Base-by-base conservation (phyloP, 768 basidiomycete species). In the Boletus speciosus region DNA sequence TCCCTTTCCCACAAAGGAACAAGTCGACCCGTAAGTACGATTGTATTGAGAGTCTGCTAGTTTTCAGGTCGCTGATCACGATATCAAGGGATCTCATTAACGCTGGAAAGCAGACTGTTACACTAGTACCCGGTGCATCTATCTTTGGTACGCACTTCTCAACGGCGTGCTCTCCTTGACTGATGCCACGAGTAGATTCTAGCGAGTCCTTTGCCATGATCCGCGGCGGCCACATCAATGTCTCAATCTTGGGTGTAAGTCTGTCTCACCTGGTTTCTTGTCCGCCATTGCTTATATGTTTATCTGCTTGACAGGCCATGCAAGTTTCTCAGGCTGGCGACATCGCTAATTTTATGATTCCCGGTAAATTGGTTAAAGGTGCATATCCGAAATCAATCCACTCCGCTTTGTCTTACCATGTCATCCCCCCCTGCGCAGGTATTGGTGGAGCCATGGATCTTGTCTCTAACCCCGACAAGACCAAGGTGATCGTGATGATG, bases 271-370 rank as follows among this genome's bases (percentile, higher is more conserved):
- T 32, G 4, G 16, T 14, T 47, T 51, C 12, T 43, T 35, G 44
- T 34, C 31, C 45, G 32, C n/a, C 16, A 6, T 52, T 10, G 27
- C 37, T 48, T 27, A 65, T 19, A 40, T 39, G 7, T 51, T 39
- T 32, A 32, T 23, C 19, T 57, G 31, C n/a, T 43, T 25, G 40
- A 11, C 54, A 92, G 89, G 92, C 93, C 10, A 92, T 98, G 91
- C 86, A 98, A 78, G 95, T 98, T 46, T 93, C 93, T 2, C 85
- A 90, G 59, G 84, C 83, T 1, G 94, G 92, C 38, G 95, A 98
- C 69, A 88, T 98, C 58, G 95, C 95, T 52, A 98, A 98, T 76
- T 98, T 93, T 69, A 98, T 97, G 95, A 94, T 97, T 65, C 95
- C 94, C 3, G 92, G 93, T 14, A 96, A 97, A 75, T 80, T 93